These are phyloP conservation scores for Meyerozyma smithsonii DNA, from an alignment of 1,139 yeast genomes.

Conservation along the genomic window DNA sequence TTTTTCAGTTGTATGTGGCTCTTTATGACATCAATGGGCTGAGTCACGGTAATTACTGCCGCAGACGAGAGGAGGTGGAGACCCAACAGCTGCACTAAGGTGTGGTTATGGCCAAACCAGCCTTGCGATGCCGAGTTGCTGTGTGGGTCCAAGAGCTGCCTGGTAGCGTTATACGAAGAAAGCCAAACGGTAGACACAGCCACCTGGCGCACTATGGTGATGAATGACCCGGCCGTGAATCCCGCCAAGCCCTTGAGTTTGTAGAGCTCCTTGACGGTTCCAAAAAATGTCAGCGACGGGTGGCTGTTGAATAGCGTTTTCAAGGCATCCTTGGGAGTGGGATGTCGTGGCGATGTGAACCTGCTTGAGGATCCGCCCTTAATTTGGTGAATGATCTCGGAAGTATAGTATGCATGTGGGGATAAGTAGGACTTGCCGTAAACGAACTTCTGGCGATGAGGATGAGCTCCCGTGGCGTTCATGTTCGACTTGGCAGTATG, in stretches of 20 bases:
- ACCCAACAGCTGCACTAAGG: conserved; percentile 41
- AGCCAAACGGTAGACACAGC: conserved; percentile 79
- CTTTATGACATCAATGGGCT: conserved; percentile 87
- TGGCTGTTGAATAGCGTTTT: conserved; percentile 40
- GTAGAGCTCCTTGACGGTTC: conserved; percentile 63
- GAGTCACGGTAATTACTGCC: conserved; percentile 75
- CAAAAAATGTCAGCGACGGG: conserved; percentile 52
- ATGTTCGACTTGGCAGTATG: conserved; percentile 17
- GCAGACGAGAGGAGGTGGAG: conserved; percentile 52
- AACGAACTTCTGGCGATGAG: conserved; percentile 25
- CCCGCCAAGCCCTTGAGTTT: conserved; percentile 71
- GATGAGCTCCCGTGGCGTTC: conserved; percentile 23
- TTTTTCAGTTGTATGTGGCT: conserved; percentile 83
- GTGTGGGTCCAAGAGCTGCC: conserved; percentile 63
- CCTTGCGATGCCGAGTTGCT: conserved; percentile 33
- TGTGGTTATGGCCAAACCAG: conserved; percentile 47
- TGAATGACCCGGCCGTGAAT: conserved; percentile 74
- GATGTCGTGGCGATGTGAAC: conserved; percentile 11
- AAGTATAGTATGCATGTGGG: conserved; percentile 41
- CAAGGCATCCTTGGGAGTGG: conserved; percentile 21
- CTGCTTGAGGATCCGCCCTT: conserved; percentile 21
- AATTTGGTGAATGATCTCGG: conserved; percentile 29
- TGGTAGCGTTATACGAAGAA: conserved; percentile 72
- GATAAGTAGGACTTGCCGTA: conserved; percentile 37
- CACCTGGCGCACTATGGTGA: conserved; percentile 76